Evolutionary conservation across 495 filamentous ascomycete genomes (phyloP).

Genomic region (Penicillium odoratum): DNA sequence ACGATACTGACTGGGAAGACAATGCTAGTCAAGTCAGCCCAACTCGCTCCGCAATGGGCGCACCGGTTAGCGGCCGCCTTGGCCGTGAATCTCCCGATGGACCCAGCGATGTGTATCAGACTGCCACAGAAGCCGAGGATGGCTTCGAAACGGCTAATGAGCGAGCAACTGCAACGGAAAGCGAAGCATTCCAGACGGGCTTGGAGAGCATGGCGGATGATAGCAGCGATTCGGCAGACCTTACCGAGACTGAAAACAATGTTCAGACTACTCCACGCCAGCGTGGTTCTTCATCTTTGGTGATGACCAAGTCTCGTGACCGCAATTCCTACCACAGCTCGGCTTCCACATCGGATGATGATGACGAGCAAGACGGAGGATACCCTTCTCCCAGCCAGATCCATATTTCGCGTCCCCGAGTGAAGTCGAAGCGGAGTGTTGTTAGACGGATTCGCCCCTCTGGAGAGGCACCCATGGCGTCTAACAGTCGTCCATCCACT

Average conservation of each 20-base stretch:
- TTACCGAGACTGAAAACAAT: slow-evolving; percentile 83
- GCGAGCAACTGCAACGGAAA: slow-evolving; percentile 72
- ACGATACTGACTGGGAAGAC: slow-evolving; percentile 90
- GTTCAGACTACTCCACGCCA: slow-evolving; percentile 46
- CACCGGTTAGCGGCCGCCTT: slow-evolving; percentile 19
- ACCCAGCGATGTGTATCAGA: slow-evolving; percentile 74
- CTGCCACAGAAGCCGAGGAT: slow-evolving; percentile 80
- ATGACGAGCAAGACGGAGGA: slow-evolving; percentile 59
- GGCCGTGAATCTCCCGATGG: slow-evolving; percentile 36
- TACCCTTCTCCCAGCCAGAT: slow-evolving; percentile 62
- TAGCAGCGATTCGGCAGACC: slow-evolving; percentile 65
- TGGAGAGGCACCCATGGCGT: slow-evolving; percentile 62
- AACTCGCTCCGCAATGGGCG: slow-evolving; percentile 28
- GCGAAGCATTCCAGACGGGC: slow-evolving; percentile 92
- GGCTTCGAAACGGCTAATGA: slow-evolving; percentile 83
- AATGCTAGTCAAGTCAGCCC: slow-evolving; percentile 56
- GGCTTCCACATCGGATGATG: slow-evolving; percentile 83
- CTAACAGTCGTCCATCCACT: slow-evolving; percentile 48
- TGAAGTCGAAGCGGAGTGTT: slow-evolving; percentile 64
- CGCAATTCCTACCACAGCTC: slow-evolving; percentile 79
- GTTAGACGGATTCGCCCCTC: slow-evolving; percentile 62
- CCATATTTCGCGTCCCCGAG: slow-evolving; percentile 65
- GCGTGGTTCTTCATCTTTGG: slow-evolving; percentile 42
- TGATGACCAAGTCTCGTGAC: slow-evolving; percentile 51
- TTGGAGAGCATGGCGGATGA: slow-evolving; percentile 78